These are phyloP conservation scores for Thelonectria discophora DNA, from an alignment of 2,329 filamentous ascomycete species.

Conservation along the genomic window DNA sequence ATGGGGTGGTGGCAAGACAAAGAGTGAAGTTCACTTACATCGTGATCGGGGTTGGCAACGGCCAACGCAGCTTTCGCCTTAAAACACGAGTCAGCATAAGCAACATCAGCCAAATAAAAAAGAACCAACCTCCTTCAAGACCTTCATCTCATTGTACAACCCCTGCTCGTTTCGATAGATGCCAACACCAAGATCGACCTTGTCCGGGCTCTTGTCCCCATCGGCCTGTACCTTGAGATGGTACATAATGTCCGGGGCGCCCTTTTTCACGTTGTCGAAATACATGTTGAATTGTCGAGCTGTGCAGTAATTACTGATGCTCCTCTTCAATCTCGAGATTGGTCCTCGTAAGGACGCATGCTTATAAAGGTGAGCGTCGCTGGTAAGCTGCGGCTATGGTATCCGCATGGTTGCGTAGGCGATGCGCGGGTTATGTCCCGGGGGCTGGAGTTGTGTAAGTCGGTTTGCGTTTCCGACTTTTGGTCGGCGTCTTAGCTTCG, in stretches of 20 bases:
- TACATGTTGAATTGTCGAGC: conserved; percentile 31
- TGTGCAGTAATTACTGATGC: background rate
- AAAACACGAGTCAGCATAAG: background rate
- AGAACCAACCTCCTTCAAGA: conserved; percentile 31
- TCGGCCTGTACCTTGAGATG: conserved; percentile 45
- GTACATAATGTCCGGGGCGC: conserved; percentile 46
- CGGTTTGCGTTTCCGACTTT: background rate
- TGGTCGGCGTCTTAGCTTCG: background rate
- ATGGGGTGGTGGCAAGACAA: no score
- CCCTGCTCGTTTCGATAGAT: conserved; percentile 48
- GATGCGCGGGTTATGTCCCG: background rate
- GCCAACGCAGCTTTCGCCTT: conserved; percentile 39
- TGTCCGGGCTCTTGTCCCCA: conserved; percentile 41
- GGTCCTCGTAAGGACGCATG: background rate
- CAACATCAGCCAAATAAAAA: background rate
- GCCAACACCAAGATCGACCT: conserved; percentile 50
- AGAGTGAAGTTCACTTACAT: conserved; percentile 31
- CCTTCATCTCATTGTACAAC: conserved; percentile 44
- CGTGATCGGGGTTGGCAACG: conserved; percentile 36
- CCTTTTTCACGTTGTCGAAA: conserved; percentile 37
- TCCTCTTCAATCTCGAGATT: background rate
- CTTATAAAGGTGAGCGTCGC: background rate
- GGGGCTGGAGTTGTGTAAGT: background rate
- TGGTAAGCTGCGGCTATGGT: background rate
- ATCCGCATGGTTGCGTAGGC: background rate